Percentiles rank a stretch among this genome's conserved stretches.
phyloP scores from a whole-genome alignment of 495 filamentous ascomycete genomes.

The Parachaetomium inaequale region DNA sequence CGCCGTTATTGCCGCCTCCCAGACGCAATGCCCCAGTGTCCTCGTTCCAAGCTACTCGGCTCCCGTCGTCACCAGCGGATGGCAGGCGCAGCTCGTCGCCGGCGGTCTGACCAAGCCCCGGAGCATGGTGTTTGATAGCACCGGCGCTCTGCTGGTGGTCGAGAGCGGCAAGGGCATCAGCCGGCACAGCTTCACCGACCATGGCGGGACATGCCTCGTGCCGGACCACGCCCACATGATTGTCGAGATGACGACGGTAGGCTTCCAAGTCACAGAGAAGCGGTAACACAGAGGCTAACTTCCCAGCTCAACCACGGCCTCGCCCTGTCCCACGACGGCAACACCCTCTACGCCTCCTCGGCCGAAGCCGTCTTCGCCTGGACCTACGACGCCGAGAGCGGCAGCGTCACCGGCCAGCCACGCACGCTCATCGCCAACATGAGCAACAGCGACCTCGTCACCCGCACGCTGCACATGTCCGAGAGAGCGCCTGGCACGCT shows the following conservation, averaged over 20 bases:
- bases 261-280: conserved; percentile 8
- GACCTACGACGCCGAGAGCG: conserved; percentile 50
- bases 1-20: conserved; percentile 14
- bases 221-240: conserved; percentile 38
- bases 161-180: conserved; percentile 52
- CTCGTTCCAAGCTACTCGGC: conserved; percentile 41
- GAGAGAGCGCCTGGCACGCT: conserved; percentile 40
- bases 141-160: conserved; percentile 56
- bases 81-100: conserved; percentile 51
- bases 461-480: conserved; percentile 56
- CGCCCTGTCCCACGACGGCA: conserved; percentile 55
- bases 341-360: conserved; percentile 59
- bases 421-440: conserved; percentile 53
- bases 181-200: conserved; percentile 47
- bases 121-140: conserved; percentile 55
- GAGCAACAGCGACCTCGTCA: conserved; percentile 54
- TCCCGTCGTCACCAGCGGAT: conserved; percentile 54
- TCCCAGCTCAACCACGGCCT: conserved; percentile 61
- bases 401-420: conserved; percentile 40
- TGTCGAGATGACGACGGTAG: conserved; percentile 39
- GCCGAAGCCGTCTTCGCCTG: conserved; percentile 53
- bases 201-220: conserved; percentile 50
- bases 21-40: conserved; percentile 32
- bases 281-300: neutral
- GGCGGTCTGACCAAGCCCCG: conserved; percentile 52